Evolutionary conservation across 495 filamentous ascomycete genomes (phyloP).

Genomic region (Neurospora sp.): DNA sequence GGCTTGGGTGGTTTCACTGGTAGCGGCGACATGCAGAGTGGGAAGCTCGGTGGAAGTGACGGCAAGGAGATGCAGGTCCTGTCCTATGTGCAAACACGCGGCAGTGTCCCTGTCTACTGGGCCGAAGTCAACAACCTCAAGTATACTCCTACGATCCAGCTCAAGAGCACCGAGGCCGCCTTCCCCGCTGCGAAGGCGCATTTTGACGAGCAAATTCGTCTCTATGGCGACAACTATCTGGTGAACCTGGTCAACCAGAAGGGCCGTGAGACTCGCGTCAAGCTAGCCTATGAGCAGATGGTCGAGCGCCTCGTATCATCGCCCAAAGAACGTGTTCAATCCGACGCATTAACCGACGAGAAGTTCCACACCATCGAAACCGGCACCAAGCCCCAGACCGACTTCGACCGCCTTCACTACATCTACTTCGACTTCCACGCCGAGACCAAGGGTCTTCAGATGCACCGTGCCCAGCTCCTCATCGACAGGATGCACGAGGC

Average conservation of each 20-base stretch:
- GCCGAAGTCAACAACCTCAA: slow-evolving; percentile 83
- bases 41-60: slow-evolving; percentile 43
- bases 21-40: slow-evolving; percentile 61
- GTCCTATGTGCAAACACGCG: slow-evolving; percentile 90
- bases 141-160: slow-evolving; percentile 80
- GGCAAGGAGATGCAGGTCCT: slow-evolving; percentile 75
- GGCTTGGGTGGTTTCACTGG: slow-evolving; percentile 75
- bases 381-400: slow-evolving; percentile 36
- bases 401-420: slow-evolving; percentile 80
- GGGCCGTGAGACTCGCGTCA: slow-evolving; percentile 76
- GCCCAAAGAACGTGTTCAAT: slow-evolving; percentile 51
- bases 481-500: slow-evolving; percentile 67
- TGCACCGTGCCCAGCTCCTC: slow-evolving; percentile 83
- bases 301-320: slow-evolving; percentile 62
- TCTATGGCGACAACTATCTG: slow-evolving; percentile 93
- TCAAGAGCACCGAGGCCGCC: slow-evolving; percentile 76
- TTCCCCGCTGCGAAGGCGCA: slow-evolving; percentile 68
- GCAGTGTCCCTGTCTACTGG: slow-evolving; percentile 92
- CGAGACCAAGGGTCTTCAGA: slow-evolving; percentile 87
- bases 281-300: slow-evolving; percentile 85
- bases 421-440: slow-evolving; percentile 98
- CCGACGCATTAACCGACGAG: slow-evolving; percentile 51
- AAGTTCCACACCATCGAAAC: slow-evolving; percentile 73
- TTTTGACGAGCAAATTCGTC: slow-evolving; percentile 80
- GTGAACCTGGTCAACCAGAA: slow-evolving; percentile 96